Evolutionary conservation across 1,284 basidiomycete genomes (phyloP), one percentile per base, ranked within the genome.

Genomic region (Bondarzewia mesenterica): DNA sequence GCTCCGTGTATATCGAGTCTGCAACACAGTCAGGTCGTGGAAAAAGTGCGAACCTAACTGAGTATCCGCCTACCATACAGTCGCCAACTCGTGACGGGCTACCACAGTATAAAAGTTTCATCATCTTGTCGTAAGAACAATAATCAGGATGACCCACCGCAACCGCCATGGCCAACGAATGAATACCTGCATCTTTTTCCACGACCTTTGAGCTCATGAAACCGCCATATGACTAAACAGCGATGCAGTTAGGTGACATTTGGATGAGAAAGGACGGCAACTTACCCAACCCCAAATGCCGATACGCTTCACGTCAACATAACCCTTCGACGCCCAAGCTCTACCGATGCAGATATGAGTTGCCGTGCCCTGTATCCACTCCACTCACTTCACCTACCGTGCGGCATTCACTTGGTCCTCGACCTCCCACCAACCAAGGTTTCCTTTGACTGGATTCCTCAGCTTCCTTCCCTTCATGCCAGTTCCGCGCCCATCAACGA

Each of bases 211-310:
- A 80, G 45, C 85, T 85, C 85, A 95, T 89, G 66, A 91, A 97
- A 0, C 93, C 93, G 10, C 93, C 93, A 58, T 93, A 95, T 12
- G 88, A 91, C 91, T 91, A n/a, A n/a, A n/a, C n/a, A n/a, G 16
- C n/a, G 58, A 14, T 39, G 7, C 27, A 29, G 20, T 16, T 21
- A 40, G n/a, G 8, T 42, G 20, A 46, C 27, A 43, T 55, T 49
- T 49, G 18, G 5, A 40, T 16, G 41, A 42, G 32, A 21, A 7
- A 27, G 5, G 23, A 15, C 20, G 4, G 12, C 14, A 3, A 70
- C 85, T 61, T 54, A 91, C 89, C 92, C 93, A 96, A 42, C 93
- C 93, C 91, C 92, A 95, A 32, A 98, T 84, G 0, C 94, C 95
- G 39, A 97, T 89, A 40, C 91, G 73, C 59, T 77, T 80, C 37